Percentiles rank a stretch among this genome's conserved stretches.
phyloP scores from a whole-genome alignment of 495 filamentous ascomycete species.

The Beverwykella pulmonaria region DNA sequence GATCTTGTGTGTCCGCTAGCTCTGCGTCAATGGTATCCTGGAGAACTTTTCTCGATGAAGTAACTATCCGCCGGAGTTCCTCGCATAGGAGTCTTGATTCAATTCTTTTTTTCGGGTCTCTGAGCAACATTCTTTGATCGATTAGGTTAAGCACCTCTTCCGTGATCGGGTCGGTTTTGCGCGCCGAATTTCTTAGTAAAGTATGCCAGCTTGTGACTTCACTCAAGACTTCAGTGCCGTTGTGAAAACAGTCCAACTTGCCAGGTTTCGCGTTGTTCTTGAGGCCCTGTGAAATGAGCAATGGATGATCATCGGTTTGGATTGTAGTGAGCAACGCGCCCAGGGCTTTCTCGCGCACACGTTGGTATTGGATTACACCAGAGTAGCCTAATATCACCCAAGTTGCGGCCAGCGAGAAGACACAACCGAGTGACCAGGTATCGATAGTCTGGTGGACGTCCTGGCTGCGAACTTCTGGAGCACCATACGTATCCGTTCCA shows the following conservation, averaged over 20 bases:
- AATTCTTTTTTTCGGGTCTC: background rate
- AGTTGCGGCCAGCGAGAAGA: slow-evolving; percentile 49
- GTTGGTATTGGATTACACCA: slow-evolving; percentile 17
- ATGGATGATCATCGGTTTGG: background rate
- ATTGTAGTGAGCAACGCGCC: slow-evolving; percentile 1
- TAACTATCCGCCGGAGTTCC: background rate
- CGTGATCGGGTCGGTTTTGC: slow-evolving; percentile 1
- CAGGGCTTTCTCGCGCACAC: slow-evolving; percentile 10
- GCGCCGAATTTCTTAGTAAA: slow-evolving; percentile 17
- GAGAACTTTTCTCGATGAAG: background rate
- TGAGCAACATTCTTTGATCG: background rate
- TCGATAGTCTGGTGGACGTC: slow-evolving; percentile 46
- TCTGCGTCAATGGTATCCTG: background rate
- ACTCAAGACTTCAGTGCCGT: slow-evolving; percentile 33
- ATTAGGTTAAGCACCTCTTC: background rate
- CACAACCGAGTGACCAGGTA: slow-evolving; percentile 52
- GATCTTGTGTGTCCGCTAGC: background rate
- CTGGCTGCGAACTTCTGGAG: background rate
- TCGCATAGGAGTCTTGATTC: background rate
- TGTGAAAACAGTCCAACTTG: slow-evolving; percentile 26
- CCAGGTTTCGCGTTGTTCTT: slow-evolving; percentile 1
- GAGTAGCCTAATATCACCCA: slow-evolving; percentile 48
- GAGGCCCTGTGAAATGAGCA: slow-evolving; percentile 5
- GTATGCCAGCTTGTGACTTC: slow-evolving; percentile 41
- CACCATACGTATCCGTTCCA: slow-evolving; percentile 47